These are phyloP conservation scores for Lepiota brunneoincarnata DNA, from an alignment of 768 basidiomycete genomes.

Conservation along the genomic window DNA sequence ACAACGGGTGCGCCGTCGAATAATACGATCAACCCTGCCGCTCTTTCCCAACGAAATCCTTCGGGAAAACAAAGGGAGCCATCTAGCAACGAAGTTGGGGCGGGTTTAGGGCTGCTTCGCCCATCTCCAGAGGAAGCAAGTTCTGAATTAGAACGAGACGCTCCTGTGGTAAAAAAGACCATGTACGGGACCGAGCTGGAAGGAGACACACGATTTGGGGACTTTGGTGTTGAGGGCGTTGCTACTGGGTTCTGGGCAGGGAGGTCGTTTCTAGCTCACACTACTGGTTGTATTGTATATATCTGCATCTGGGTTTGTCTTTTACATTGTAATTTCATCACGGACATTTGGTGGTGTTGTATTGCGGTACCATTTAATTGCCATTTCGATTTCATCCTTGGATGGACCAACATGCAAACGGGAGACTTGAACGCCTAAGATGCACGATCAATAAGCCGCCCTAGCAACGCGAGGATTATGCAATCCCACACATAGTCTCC, in stretches of 20 bases:
- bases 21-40: constrained; percentile 34
- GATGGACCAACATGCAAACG: too few relatives aligned
- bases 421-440: too few relatives aligned
- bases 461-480: too few relatives aligned
- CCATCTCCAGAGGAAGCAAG: constrained; percentile 20
- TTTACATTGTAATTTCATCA: not conserved
- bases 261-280: constrained; percentile 37
- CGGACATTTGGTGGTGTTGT: constrained; percentile 9
- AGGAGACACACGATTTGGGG: constrained; percentile 80
- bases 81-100: constrained; percentile 46
- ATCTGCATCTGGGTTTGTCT: not conserved
- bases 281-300: constrained; percentile 11
- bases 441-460: too few relatives aligned
- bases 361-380: constrained; percentile 6
- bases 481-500: not conserved
- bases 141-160: constrained; percentile 20
- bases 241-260: constrained; percentile 70
- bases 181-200: constrained; percentile 87
- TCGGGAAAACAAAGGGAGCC: constrained; percentile 24
- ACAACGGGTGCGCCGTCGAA: not conserved
- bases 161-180: constrained; percentile 55
- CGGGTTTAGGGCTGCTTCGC: constrained; percentile 39
- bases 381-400: not conserved
- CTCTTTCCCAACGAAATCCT: constrained; percentile 27
- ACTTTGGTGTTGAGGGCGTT: constrained; percentile 78